Conservation (phyloP, 352 stramenopile species). For the Globisporangium sylvaticum region DNA sequence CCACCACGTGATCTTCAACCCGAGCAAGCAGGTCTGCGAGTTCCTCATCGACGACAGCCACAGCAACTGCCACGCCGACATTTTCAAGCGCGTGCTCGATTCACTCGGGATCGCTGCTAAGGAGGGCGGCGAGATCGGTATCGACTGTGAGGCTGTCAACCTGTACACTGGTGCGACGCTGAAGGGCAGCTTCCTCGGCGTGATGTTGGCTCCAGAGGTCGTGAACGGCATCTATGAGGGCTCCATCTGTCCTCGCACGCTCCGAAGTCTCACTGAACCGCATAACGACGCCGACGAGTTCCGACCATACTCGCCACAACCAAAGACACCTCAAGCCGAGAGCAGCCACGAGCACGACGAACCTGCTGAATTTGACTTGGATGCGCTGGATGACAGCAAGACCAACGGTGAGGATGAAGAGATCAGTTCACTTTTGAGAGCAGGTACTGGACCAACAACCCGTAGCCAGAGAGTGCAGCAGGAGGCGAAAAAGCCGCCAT, state of each 20-base stretch:
- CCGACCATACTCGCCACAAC: neutral
- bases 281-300: conserved; percentile 10
- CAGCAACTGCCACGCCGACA: conserved; percentile 45
- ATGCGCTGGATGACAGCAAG: neutral
- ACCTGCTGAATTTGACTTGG: neutral
- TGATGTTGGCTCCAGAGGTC: conserved; percentile 28
- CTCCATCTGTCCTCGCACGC: conserved; percentile 35
- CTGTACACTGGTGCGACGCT: conserved; percentile 27
- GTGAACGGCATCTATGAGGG: conserved; percentile 50
- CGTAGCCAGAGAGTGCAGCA: neutral
- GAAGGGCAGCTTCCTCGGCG: conserved; percentile 40
- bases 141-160: conserved; percentile 12
- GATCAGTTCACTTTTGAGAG: neutral
- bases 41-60: conserved; percentile 49
- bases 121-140: conserved; percentile 10
- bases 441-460: neutral
- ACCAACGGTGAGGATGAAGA: neutral
- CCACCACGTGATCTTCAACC: conserved; percentile 76
- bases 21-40: conserved; percentile 33
- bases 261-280: conserved; percentile 4
- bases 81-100: conserved; percentile 34
- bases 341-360: neutral
- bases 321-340: neutral
- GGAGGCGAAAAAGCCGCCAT: neutral
- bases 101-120: conserved; percentile 30